These are phyloP conservation scores for Caloboletus inedulis DNA, from an alignment of 1,284 basidiomycete genomes.

Conservation along the genomic window DNA sequence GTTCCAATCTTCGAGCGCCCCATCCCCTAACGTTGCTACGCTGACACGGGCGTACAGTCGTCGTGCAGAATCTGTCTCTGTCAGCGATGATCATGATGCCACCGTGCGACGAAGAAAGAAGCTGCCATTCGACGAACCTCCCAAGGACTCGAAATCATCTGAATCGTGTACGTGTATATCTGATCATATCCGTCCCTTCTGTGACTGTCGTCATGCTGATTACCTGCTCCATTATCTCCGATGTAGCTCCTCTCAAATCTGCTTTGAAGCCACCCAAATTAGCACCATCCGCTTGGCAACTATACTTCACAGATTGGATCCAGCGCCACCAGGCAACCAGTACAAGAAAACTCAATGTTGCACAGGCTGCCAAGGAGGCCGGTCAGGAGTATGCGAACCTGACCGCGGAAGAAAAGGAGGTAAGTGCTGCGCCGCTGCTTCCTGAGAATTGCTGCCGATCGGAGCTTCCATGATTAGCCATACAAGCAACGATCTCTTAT, in stretches of 20 bases:
- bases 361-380: constrained; percentile 93
- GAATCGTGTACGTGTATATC: constrained; percentile 32
- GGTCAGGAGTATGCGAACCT: constrained; percentile 86
- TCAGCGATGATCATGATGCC: constrained; percentile 63
- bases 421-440: constrained; percentile 35
- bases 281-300: constrained; percentile 93
- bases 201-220: constrained; percentile 27
- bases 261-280: constrained; percentile 85
- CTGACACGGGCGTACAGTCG: constrained; percentile 57
- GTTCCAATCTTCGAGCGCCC: constrained; percentile 76
- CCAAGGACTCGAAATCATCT: constrained; percentile 31
- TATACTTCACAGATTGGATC: constrained; percentile 96
- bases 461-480: constrained; percentile 48
- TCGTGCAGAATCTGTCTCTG: constrained; percentile 60
- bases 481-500: constrained; percentile 80
- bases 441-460: constrained; percentile 32
- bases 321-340: constrained; percentile 80
- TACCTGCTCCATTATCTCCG: constrained; percentile 21
- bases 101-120: constrained; percentile 67
- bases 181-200: constrained; percentile 33
- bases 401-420: constrained; percentile 79
- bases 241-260: constrained; percentile 57
- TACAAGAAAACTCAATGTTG: constrained; percentile 87
- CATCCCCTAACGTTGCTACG: constrained; percentile 43
- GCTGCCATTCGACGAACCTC: constrained; percentile 43